Conservation (phyloP, 1,284 basidiomycete genomes). For the Phylloboletellus chloephorus region DNA sequence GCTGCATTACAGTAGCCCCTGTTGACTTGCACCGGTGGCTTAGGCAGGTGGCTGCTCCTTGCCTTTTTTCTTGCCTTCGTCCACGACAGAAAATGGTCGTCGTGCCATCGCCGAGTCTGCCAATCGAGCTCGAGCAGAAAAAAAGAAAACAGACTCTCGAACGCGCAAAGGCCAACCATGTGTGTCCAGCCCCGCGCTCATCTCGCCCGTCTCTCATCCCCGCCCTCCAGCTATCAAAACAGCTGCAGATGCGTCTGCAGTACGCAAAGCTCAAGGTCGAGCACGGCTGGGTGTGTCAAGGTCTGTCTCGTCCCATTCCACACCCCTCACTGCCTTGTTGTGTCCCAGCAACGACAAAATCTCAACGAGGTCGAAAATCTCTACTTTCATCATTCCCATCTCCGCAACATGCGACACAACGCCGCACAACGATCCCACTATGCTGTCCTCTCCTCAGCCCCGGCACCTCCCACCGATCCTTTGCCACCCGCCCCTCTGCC, state of each 20-base stretch:
- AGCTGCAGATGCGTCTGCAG: conserved; percentile 69
- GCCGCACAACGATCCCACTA: conserved; percentile 10
- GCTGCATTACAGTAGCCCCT: not conserved
- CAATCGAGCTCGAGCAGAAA: conserved; percentile 35
- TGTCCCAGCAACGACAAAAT: conserved; percentile 60
- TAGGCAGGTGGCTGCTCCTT: conserved; percentile 4
- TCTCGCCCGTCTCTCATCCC: conserved; percentile 1
- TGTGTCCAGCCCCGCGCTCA: conserved; percentile 32
- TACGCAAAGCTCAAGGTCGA: conserved; percentile 76
- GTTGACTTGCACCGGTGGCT: not conserved
- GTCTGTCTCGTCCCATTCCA: conserved; percentile 6
- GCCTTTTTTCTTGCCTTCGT: conserved; percentile 5
- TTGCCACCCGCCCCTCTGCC: not conserved
- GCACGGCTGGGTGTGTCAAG: conserved; percentile 64
- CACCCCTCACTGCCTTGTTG: conserved; percentile 1
- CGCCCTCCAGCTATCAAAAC: conserved; percentile 54
- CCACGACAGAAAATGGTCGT: conserved; percentile 22
- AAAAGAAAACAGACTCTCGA: conserved; percentile 49
- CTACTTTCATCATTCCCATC: conserved; percentile 65
- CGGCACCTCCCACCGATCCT: not conserved
- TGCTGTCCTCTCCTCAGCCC: conserved; percentile 1
- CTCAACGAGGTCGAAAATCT: conserved; percentile 74
- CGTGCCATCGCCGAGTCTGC: conserved; percentile 20
- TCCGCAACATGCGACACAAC: conserved; percentile 20
- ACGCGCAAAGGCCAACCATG: conserved; percentile 58